Evolutionary conservation across 345 rosid genomes (phyloP).

Genomic region (Rhizophora apiculata): DNA sequence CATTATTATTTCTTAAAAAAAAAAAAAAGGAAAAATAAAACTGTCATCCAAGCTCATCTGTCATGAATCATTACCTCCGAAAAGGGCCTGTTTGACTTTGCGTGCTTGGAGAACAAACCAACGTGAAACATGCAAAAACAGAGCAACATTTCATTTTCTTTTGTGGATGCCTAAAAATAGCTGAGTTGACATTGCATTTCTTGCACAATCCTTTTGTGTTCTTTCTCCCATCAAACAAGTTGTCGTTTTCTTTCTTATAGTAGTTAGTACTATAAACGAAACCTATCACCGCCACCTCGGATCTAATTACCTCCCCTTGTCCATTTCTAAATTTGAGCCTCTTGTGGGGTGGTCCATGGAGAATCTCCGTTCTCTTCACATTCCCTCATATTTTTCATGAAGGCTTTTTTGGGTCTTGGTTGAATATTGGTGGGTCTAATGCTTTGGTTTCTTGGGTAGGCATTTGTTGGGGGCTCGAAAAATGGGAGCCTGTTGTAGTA

Average conservation of each 20-base stretch:
- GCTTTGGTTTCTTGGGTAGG: not conserved
- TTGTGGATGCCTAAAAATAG: too few species aligned
- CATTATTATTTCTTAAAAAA: too few species aligned
- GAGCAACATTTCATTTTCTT: too few species aligned
- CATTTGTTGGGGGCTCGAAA: slow-evolving; percentile 5
- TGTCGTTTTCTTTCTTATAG: not conserved
- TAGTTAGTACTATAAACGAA: not conserved
- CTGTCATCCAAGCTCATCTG: too few species aligned
- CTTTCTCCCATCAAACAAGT: not conserved
- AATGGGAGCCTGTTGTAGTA: slow-evolving; percentile 92
- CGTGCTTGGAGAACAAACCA: too few species aligned
- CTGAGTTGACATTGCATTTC: not conserved
- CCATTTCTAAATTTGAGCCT: slow-evolving; percentile 18
- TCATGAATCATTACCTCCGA: too few species aligned
- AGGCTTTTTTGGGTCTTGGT: slow-evolving; percentile 17
- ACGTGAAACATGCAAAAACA: too few species aligned
- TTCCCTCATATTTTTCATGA: slow-evolving; percentile 11
- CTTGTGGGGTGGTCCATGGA: slow-evolving; percentile 2
- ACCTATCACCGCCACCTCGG: slow-evolving; percentile 16
- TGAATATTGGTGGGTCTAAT: slow-evolving; percentile 15
- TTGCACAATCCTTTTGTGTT: not conserved
- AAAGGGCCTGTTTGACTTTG: too few species aligned
- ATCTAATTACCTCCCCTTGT: slow-evolving; percentile 10
- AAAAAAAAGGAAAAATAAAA: too few species aligned
- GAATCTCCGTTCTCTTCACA: slow-evolving; percentile 11